These are phyloP conservation scores for Aureobasidium zeae DNA, from an alignment of 2,329 filamentous ascomycete species.

Conservation along the genomic window DNA sequence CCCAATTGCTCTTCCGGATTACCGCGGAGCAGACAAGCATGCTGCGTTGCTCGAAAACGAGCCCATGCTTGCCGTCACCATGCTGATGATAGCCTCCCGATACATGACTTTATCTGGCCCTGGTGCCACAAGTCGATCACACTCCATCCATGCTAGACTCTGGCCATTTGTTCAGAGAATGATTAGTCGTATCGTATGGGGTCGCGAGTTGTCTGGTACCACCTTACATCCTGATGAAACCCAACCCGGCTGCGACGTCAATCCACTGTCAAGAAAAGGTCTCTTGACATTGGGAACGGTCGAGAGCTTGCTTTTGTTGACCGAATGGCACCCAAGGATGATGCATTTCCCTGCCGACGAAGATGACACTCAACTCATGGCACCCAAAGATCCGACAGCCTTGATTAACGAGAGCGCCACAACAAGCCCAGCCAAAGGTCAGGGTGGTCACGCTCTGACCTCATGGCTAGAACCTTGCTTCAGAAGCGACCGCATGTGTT, in stretches of 20 bases:
- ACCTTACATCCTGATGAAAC: conserved; percentile 70
- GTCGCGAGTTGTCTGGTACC: conserved; percentile 88
- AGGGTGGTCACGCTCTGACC: conserved; percentile 77
- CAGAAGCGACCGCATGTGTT: conserved; percentile 86
- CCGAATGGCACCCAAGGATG: conserved; percentile 92
- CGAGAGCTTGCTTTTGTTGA: conserved; percentile 86
- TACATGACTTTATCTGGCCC: conserved; percentile 74
- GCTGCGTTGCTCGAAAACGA: conserved; percentile 75
- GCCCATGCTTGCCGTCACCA: conserved; percentile 82
- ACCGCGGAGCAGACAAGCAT: conserved; percentile 72
- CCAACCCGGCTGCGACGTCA: conserved; percentile 58
- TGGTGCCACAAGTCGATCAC: conserved; percentile 71
- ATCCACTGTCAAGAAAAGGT: conserved; percentile 50
- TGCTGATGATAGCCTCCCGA: conserved; percentile 82
- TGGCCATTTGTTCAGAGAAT: conserved; percentile 92
- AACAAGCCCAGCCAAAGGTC: conserved; percentile 41
- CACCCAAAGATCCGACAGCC: conserved; percentile 63
- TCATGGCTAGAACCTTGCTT: conserved; percentile 95
- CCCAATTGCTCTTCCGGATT: conserved; percentile 86
- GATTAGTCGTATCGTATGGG: conserved; percentile 92
- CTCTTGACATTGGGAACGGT: conserved; percentile 86
- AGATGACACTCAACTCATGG: conserved; percentile 54
- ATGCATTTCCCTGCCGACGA: conserved; percentile 78
- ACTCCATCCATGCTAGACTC: conserved; percentile 87
- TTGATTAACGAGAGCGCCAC: conserved; percentile 49